A percentile compares a stretch with the other conserved stretches of the same genome.
phyloP scores from a whole-genome alignment of 768 basidiomycete genomes.

The Kwoniella pini region DNA sequence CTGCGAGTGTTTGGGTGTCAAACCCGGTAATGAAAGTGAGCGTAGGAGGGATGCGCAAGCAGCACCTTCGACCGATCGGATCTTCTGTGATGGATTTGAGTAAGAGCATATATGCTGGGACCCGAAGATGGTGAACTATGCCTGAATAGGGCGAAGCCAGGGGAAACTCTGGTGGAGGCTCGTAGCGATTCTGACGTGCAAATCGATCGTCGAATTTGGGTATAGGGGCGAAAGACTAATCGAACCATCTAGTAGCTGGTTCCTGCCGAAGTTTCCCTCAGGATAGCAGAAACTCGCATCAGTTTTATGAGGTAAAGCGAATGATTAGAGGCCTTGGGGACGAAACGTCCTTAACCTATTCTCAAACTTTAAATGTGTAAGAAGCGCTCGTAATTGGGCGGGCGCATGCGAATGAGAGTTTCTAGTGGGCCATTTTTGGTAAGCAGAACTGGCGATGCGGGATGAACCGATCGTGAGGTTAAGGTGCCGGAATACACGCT shows the following conservation, averaged over 20 bases:
- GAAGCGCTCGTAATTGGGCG: conserved; percentile 58
- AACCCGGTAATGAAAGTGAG: conserved; percentile 74
- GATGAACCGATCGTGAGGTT: conserved; percentile 72
- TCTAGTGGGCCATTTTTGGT: conserved; percentile 66
- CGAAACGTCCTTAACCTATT: conserved; percentile 82
- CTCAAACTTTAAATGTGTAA: conserved; percentile 71
- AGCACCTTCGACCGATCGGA: conserved; percentile 74
- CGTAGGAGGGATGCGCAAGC: conserved; percentile 64
- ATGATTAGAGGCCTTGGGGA: conserved; percentile 85
- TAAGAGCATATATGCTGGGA: conserved; percentile 82
- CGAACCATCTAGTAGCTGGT: conserved; percentile 90
- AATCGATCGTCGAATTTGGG: conserved; percentile 93
- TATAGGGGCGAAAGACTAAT: conserved; percentile 97
- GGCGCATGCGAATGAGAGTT: conserved; percentile 62
- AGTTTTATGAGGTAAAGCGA: conserved; percentile 64
- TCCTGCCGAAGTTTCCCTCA: conserved; percentile 67
- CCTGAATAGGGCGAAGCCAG: conserved; percentile 88
- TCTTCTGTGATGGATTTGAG: conserved; percentile 72
- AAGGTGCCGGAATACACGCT: conserved; percentile 67
- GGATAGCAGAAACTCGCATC: conserved; percentile 57
- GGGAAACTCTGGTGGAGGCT: conserved; percentile 95
- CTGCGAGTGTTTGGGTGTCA: conserved; percentile 75
- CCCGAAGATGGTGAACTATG: conserved; percentile 90
- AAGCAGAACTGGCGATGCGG: conserved; percentile 56
- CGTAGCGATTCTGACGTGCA: conserved; percentile 95